These are phyloP conservation scores for Microstroma glucosiphilum DNA, from an alignment of 1,284 basidiomycete species.

Conservation along the genomic window DNA sequence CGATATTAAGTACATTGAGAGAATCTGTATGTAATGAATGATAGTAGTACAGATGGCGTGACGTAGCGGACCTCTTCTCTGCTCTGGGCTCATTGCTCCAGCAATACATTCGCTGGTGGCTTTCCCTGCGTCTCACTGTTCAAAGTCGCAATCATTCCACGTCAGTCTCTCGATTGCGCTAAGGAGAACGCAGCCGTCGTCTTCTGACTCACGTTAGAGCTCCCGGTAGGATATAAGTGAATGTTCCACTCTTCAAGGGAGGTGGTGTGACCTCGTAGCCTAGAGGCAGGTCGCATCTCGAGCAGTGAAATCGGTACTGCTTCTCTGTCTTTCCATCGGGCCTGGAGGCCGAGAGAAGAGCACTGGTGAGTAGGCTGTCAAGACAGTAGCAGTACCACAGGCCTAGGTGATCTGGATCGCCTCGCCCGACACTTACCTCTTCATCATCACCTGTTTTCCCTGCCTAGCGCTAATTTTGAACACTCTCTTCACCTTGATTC, in stretches of 20 bases:
- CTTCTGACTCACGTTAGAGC: slow-evolving; percentile 33
- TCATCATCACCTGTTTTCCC: slow-evolving; percentile 23
- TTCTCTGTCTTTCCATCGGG: slow-evolving; percentile 32
- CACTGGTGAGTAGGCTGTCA: no score
- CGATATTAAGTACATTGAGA: no score
- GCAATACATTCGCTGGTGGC: neutral
- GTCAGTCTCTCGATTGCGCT: neutral
- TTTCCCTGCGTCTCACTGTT: neutral
- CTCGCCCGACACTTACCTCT: slow-evolving; percentile 7
- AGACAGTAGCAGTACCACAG: no score
- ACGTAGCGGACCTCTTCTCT: no score
- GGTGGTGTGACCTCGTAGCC: slow-evolving; percentile 46
- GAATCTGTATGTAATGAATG: no score
- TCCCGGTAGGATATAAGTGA: slow-evolving; percentile 39
- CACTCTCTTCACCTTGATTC: slow-evolving; percentile 20
- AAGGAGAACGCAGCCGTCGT: neutral
- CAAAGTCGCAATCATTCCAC: neutral
- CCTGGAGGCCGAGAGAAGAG: slow-evolving; percentile 13
- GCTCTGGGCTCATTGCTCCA: neutral
- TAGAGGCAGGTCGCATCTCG: slow-evolving; percentile 35
- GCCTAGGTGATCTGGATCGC: neutral
- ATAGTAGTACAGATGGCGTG: no score
- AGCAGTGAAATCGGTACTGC: slow-evolving; percentile 38
- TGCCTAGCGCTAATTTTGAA: slow-evolving; percentile 45
- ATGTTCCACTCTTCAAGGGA: slow-evolving; percentile 41